Conservation (phyloP, 345 rosid genomes). For the Raphanus sativus region DNA sequence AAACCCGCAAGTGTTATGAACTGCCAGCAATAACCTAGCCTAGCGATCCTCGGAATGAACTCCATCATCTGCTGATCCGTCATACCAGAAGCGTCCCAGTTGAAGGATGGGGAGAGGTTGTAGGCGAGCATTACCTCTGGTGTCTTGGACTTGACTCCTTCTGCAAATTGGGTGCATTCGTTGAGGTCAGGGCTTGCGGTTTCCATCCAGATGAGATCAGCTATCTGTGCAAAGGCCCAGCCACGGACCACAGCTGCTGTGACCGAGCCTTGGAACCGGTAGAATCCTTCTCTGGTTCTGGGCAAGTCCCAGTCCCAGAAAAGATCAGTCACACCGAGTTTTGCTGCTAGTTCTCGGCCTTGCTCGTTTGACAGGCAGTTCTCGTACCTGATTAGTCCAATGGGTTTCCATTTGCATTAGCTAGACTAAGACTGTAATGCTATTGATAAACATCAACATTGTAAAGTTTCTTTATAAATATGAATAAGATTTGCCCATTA, state of each 20-base stretch:
- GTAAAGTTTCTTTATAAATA: not conserved
- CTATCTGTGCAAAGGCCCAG: slow-evolving; percentile 81
- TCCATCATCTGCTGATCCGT: slow-evolving; percentile 76
- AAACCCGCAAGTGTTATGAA: slow-evolving; percentile 93
- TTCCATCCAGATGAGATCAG: slow-evolving; percentile 95
- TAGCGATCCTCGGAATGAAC: slow-evolving; percentile 81
- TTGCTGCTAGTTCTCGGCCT: slow-evolving; percentile 67
- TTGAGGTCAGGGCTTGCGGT: slow-evolving; percentile 75
- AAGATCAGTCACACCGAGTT: slow-evolving; percentile 67
- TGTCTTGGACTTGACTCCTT: slow-evolving; percentile 64
- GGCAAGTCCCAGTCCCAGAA: slow-evolving; percentile 99
- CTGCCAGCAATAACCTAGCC: slow-evolving; percentile 90
- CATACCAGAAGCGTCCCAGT: slow-evolving; percentile 98
- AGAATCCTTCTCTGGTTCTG: slow-evolving; percentile 92
- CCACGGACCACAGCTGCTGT: slow-evolving; percentile 83
- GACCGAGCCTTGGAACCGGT: slow-evolving; percentile 86
- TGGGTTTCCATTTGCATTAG: not conserved
- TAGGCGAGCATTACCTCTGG: slow-evolving; percentile 90
- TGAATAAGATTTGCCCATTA: not conserved
- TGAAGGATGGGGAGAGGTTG: slow-evolving; percentile 91
- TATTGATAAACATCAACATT: not conserved
- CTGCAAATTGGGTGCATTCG: slow-evolving; percentile 73
- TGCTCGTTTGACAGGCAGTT: slow-evolving; percentile 72
- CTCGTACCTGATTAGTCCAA: slow-evolving; percentile 39
- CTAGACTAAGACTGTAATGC: not conserved